A percentile compares a stretch with the other conserved stretches of the same genome.
Conservation (phyloP, 352 stramenopile species). For the Elongisporangium undulatum region DNA sequence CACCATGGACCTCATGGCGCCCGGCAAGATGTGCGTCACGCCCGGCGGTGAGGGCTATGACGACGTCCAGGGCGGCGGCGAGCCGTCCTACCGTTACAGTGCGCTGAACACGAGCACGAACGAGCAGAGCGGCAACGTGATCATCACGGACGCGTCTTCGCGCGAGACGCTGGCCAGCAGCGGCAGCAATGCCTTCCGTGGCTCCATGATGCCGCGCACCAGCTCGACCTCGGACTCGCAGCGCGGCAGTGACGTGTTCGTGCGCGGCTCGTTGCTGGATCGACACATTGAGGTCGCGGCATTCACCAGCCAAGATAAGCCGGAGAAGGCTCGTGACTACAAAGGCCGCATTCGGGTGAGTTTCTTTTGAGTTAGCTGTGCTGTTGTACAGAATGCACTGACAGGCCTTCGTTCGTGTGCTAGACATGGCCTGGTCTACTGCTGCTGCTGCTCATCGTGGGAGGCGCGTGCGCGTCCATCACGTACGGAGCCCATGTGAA, state of each 20-base stretch:
- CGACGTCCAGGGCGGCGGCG: slow-evolving; percentile 1
- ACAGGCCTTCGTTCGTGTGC: background rate
- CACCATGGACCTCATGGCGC: background rate
- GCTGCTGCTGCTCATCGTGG: slow-evolving; percentile 38
- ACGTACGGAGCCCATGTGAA: slow-evolving; percentile 23
- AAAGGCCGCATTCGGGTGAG: slow-evolving; percentile 59
- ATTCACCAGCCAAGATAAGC: slow-evolving; percentile 7
- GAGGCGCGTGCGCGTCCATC: slow-evolving; percentile 34
- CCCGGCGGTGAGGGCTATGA: slow-evolving; percentile 7
- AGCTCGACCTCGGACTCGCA: slow-evolving; percentile 4
- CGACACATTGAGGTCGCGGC: slow-evolving; percentile 42
- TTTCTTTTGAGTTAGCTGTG: background rate
- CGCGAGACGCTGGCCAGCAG: background rate
- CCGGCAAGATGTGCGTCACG: background rate
- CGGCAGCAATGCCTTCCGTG: slow-evolving; percentile 4
- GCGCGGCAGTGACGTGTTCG: slow-evolving; percentile 20
- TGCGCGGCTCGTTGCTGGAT: slow-evolving; percentile 36
- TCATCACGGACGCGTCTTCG: slow-evolving; percentile 7
- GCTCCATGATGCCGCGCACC: slow-evolving; percentile 3
- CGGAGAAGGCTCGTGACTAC: slow-evolving; percentile 56
- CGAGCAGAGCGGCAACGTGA: slow-evolving; percentile 8
- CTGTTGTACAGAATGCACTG: background rate
- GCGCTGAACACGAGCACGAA: slow-evolving; percentile 1
- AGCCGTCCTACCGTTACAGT: slow-evolving; percentile 7
- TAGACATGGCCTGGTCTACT: slow-evolving; percentile 58